A percentile compares a stretch with the other conserved stretches of the same genome.
Evolutionary conservation across 345 rosid genomes (phyloP).

Genomic region (Eucalyptus grandis): DNA sequence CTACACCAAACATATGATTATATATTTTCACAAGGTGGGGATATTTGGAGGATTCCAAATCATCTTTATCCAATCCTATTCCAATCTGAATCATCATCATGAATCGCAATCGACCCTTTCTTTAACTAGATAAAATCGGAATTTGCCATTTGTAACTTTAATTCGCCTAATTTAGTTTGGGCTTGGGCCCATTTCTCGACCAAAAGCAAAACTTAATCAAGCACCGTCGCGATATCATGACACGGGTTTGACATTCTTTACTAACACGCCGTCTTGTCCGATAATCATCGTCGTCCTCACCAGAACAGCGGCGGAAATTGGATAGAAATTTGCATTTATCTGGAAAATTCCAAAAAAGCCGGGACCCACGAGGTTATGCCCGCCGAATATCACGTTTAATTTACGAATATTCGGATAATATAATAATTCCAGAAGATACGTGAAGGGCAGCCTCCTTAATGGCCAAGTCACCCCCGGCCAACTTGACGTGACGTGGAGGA

Average conservation of each 20-base stretch:
- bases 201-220: background rate
- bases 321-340: background rate
- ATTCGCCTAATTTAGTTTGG: background rate
- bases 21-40: too few species aligned
- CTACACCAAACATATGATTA: background rate
- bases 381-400: background rate
- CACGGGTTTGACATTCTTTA: background rate
- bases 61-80: rapidly evolving
- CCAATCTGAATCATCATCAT: too few species aligned
- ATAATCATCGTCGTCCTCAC: background rate
- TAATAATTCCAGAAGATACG: background rate
- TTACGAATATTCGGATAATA: background rate
- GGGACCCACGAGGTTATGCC: background rate
- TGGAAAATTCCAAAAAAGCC: background rate
- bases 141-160: background rate
- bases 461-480: background rate
- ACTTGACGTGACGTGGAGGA: background rate
- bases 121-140: background rate
- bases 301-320: background rate
- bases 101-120: background rate
- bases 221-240: background rate
- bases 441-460: background rate
- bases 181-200: background rate
- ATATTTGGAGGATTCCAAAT: background rate
- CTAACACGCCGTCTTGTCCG: background rate